Conservation (phyloP, 2,329 filamentous ascomycete genomes). For the Camptophora hylomeconis region DNA sequence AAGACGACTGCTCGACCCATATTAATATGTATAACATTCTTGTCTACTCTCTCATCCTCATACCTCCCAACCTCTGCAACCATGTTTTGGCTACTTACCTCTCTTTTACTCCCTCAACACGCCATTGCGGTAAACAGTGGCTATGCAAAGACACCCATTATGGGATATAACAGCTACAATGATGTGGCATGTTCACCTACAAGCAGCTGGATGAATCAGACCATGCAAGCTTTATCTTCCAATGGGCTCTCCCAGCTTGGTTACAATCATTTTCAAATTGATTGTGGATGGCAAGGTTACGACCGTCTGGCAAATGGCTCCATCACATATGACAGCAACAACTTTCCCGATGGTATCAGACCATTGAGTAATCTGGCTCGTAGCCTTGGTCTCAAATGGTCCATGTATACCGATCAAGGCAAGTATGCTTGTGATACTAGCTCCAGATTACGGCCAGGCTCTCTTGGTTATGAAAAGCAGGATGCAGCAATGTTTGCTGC, state of each 20-base stretch:
- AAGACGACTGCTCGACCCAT: too few relatives aligned
- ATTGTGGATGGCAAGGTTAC: conserved; percentile 3
- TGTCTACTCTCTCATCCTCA: too few relatives aligned
- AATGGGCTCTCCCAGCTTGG: conserved; percentile 2
- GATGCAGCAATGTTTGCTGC: background rate
- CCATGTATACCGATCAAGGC: conserved; percentile 2
- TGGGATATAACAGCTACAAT: conserved; percentile 6
- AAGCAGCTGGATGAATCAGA: background rate
- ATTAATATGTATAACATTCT: too few relatives aligned
- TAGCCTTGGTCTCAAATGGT: conserved; percentile 1
- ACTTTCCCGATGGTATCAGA: conserved; percentile 1
- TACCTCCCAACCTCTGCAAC: too few relatives aligned
- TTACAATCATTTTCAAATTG: conserved; percentile 3
- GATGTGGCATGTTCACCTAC: conserved; percentile 1
- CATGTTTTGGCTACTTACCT: too few relatives aligned
- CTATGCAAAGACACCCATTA: conserved; percentile 1
- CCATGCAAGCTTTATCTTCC: conserved; percentile 2
- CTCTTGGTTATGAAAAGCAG: background rate
- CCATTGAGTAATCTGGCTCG: conserved; percentile 1
- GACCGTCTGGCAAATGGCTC: conserved; percentile 2
- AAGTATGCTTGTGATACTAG: conserved; percentile 1
- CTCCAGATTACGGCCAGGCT: background rate
- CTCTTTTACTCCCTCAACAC: too few relatives aligned
- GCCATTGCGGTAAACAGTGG: too few relatives aligned
- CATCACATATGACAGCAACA: conserved; percentile 1